Conservation (phyloP, 2,329 filamentous ascomycete species). For the Dichotomopilus funicola region DNA sequence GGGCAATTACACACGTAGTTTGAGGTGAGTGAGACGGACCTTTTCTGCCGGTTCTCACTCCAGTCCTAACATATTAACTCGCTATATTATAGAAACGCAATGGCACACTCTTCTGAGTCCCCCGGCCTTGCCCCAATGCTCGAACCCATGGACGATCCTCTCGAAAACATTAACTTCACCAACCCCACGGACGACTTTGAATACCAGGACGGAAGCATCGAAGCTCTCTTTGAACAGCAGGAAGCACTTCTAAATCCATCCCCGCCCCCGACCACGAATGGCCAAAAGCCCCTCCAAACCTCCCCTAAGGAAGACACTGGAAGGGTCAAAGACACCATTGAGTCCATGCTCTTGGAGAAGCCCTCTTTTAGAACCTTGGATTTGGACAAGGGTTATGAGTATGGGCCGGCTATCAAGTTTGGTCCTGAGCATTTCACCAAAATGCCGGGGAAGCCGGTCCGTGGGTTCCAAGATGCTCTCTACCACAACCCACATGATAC, state of each 20-base stretch:
- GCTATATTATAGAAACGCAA: too few relatives aligned
- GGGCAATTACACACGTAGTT: too few relatives aligned
- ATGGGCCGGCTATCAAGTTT: conserved; percentile 11
- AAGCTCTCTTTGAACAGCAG: neutral
- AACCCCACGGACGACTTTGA: too few relatives aligned
- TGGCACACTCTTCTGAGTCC: too few relatives aligned
- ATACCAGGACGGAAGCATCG: neutral
- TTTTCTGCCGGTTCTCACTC: too few relatives aligned
- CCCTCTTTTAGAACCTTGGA: neutral
- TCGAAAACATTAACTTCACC: too few relatives aligned
- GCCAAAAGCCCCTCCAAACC: neutral
- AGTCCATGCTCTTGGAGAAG: conserved; percentile 7
- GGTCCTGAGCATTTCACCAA: conserved; percentile 14
- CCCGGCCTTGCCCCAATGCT: too few relatives aligned
- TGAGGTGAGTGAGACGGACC: too few relatives aligned
- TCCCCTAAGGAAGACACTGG: neutral
- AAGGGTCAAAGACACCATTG: neutral
- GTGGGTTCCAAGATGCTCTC: neutral
- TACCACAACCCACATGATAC: neutral
- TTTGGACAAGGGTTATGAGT: conserved; percentile 9
- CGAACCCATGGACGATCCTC: too few relatives aligned
- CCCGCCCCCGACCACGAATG: neutral
- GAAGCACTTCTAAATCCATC: neutral
- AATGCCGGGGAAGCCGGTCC: conserved; percentile 3
- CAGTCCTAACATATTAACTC: too few relatives aligned